Base-by-base conservation (phyloP, 2,329 filamentous ascomycete genomes). In the Dothistroma septosporum region DNA sequence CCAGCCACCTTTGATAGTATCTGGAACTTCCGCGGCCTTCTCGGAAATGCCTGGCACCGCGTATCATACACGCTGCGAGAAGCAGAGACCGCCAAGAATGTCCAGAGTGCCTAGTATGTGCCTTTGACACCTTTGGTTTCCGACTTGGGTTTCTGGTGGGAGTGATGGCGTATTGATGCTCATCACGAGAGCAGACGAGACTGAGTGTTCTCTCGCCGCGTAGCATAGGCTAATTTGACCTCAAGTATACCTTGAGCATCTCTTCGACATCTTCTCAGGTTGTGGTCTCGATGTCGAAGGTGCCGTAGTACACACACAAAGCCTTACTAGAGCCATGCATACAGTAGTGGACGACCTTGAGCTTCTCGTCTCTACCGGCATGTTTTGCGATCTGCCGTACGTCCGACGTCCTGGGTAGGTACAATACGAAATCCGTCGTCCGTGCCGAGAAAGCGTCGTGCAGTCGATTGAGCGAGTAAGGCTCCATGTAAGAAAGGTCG, bases 261-360 rank as follows among this genome's bases (percentile, higher is more conserved):
- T 7, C 47, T 12, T 24, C 12, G 31, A 24, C 19, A 19, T 11
- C 22, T 10, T 31, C n/a, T 48, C 54, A 47, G 5, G 46, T 14
- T 4, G 11, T 16, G 9, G 24, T n/a, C 7, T 49, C 37, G 21
- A 32, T 16, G 9, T 32, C 69, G 57, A 83, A 84, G 11, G 78
- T 76, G 4, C 84, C 84, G 66, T 83, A 83, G 67, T 82, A 87
- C 22, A 82, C 79, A 74, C 84, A 86, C 31, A 87, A 72, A 22
- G 84, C 84, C 76, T 97, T 97, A 75, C 92, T 97, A 7, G 90
- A 90, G 12, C 92, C 91, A 68, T 89, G 83, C 78, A 96, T 90
- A 72, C 92, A 96, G 73, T 97, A 97, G 77, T 99, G 94, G 53
- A 90, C 85, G 28, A 93, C 87, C 49, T 88, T 85, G 19, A 91